These are phyloP conservation scores for Fagopyrum tataricum DNA, from an alignment of 148 eudicot genomes.

Conservation along the genomic window DNA sequence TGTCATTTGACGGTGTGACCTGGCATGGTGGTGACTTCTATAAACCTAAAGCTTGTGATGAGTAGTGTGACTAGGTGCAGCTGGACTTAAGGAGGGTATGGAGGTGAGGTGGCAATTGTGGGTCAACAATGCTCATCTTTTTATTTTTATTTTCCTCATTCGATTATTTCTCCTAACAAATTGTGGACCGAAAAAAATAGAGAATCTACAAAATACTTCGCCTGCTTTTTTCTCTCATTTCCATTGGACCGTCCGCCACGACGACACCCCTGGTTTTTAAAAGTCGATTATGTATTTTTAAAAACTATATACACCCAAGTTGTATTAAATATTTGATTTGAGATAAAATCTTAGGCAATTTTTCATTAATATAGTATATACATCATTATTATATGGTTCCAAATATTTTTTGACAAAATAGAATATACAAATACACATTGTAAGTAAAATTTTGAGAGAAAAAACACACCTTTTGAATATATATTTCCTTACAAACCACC, in stretches of 20 bases:
- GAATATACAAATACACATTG: no score
- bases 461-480: no score
- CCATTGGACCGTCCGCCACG: not conserved
- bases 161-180: not conserved
- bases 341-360: no score
- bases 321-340: no score
- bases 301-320: no score
- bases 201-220: not conserved
- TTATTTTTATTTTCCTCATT: not conserved
- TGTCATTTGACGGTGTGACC: not conserved
- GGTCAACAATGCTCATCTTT: not conserved
- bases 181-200: not conserved
- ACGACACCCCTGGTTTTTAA: not conserved
- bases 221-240: not conserved
- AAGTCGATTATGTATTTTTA: no score
- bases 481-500: no score
- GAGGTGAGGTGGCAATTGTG: not conserved
- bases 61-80: not conserved
- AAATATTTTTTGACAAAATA: no score
- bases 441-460: no score
- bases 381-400: no score
- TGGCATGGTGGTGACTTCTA: not conserved
- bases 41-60: no score
- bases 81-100: not conserved
- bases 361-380: no score